Evolutionary conservation across 2,329 filamentous ascomycete genomes (phyloP).

Genomic region (Cephalotrichum gorgonifer): DNA sequence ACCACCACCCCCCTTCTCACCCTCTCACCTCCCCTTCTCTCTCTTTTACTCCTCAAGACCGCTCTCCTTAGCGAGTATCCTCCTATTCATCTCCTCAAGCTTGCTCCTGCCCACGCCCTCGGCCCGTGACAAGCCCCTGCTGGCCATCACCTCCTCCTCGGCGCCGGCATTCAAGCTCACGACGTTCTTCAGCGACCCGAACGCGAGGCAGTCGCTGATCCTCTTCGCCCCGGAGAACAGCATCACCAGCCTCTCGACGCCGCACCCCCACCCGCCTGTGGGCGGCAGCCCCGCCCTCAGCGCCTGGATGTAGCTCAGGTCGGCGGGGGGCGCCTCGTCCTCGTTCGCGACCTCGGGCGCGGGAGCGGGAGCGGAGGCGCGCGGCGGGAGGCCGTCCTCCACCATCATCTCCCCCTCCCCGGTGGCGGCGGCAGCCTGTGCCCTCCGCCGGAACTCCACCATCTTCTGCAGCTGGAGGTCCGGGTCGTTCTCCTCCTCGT

Average conservation of each 20-base stretch:
- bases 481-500: conserved; percentile 95
- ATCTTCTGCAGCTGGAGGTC: conserved; percentile 81
- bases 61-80: not conserved
- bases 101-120: not conserved
- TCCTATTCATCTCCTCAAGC: conserved; percentile 1
- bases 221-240: conserved; percentile 67
- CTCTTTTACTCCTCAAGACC: no score
- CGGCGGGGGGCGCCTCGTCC: conserved; percentile 38
- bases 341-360: conserved; percentile 18
- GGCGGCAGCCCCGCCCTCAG: conserved; percentile 87
- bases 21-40: not conserved
- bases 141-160: not conserved
- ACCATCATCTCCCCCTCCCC: conserved; percentile 17
- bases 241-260: conserved; percentile 87
- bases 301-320: conserved; percentile 76
- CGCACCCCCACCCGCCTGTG: conserved; percentile 94
- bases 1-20: no score
- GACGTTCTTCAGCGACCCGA: conserved; percentile 71
- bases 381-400: conserved; percentile 21
- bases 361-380: conserved; percentile 7
- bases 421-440: conserved; percentile 1
- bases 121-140: not conserved
- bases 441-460: conserved; percentile 33
- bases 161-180: conserved; percentile 24
- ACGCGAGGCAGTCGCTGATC: conserved; percentile 79